These are phyloP conservation scores for Bipolaris cookei DNA, from an alignment of 2,329 filamentous ascomycete genomes.

Conservation along the genomic window DNA sequence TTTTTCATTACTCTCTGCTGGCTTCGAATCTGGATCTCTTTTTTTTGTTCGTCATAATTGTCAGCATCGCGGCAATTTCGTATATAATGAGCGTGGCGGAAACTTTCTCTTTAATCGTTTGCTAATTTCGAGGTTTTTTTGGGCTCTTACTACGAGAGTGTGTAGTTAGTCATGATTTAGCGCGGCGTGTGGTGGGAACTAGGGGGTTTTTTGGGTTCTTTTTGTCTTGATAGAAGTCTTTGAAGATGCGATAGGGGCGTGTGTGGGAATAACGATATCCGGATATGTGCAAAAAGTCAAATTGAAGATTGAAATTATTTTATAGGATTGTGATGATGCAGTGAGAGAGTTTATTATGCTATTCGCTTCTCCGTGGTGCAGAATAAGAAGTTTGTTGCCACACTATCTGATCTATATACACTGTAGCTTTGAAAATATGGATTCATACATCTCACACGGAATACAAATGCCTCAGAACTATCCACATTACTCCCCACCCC, in stretches of 20 bases:
- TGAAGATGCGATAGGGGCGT: background rate
- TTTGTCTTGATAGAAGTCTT: background rate
- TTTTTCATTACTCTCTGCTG: background rate
- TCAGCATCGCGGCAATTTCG: background rate
- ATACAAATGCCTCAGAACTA: too few relatives aligned
- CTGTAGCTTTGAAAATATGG: too few relatives aligned
- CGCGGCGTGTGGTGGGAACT: background rate
- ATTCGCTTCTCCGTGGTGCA: too few relatives aligned
- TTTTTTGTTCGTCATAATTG: background rate
- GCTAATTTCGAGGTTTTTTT: background rate
- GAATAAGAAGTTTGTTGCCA: too few relatives aligned
- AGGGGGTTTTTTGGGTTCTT: background rate
- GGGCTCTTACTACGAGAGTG: background rate
- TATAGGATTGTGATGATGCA: background rate
- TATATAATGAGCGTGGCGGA: background rate
- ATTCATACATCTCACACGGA: too few relatives aligned
- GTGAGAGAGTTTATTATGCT: too few relatives aligned
- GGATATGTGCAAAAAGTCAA: background rate
- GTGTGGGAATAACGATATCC: background rate
- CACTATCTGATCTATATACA: too few relatives aligned
- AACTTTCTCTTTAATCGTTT: background rate
- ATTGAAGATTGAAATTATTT: background rate
- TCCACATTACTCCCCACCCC: too few relatives aligned
- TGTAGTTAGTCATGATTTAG: conserved; percentile 1
- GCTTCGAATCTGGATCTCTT: too few relatives aligned